These are phyloP conservation scores for Liriodendron chinense DNA, from an alignment of 164 flowering plant species.

Conservation along the genomic window DNA sequence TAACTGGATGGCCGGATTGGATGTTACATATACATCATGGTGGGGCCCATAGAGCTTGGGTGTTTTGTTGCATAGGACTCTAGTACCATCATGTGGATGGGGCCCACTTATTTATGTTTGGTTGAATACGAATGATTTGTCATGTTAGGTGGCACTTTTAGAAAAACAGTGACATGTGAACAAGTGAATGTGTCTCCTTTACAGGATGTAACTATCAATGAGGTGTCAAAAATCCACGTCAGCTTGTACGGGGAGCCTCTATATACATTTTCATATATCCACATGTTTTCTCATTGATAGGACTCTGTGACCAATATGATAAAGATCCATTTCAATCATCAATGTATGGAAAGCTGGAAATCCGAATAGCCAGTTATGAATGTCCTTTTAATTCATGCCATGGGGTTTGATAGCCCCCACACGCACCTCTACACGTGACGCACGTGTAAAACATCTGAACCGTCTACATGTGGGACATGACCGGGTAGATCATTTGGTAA, in stretches of 20 bases:
- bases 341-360: no score
- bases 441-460: no score
- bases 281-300: background rate
- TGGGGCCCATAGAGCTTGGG: no score
- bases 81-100: no score
- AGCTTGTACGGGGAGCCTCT: background rate
- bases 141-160: slow-evolving; percentile 24
- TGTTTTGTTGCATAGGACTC: no score
- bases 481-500: no score
- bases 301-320: background rate
- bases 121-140: slow-evolving; percentile 6
- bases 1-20: background rate
- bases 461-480: no score
- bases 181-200: slow-evolving; percentile 25
- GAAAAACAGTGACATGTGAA: slow-evolving; percentile 31
- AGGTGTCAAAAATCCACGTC: slow-evolving; percentile 20
- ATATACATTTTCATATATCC: background rate
- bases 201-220: slow-evolving; percentile 19
- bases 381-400: no score
- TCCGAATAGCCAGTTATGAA: no score
- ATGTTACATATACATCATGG: background rate
- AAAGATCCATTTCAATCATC: no score
- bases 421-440: no score
- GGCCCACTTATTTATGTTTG: background rate
- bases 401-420: no score